Evolutionary conservation across 192 early-diverging fungal species (phyloP).

Genomic region (Tieghemiomyces parasiticus): DNA sequence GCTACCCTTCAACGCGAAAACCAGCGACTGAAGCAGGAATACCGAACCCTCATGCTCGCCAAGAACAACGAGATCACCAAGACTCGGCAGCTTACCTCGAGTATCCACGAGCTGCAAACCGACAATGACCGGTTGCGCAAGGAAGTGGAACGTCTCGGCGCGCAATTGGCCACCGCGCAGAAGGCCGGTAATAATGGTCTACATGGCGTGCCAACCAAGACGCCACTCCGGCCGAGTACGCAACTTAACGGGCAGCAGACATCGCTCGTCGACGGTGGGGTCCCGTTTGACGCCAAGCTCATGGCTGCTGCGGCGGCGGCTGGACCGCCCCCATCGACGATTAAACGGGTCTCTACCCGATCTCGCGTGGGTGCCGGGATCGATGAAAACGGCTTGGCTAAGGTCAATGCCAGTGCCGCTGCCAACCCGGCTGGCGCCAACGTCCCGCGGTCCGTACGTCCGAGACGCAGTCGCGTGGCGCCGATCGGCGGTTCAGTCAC

Average conservation of each 20-base stretch:
- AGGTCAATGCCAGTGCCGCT: too few relatives aligned
- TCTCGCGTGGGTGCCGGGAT: background rate
- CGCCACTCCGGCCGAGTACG: background rate
- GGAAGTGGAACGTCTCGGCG: background rate
- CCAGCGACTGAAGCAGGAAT: constrained; percentile 8
- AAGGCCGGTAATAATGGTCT: background rate
- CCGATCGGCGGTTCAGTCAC: too few relatives aligned
- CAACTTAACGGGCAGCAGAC: constrained; percentile 10
- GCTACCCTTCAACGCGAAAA: constrained; percentile 5
- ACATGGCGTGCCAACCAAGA: background rate
- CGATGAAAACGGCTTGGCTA: constrained; percentile 3
- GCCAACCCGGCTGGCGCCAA: background rate
- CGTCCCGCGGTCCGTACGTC: too few relatives aligned
- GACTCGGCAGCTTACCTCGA: constrained; percentile 5
- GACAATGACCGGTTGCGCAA: background rate
- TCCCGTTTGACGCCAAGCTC: background rate
- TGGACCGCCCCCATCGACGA: background rate
- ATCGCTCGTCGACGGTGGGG: background rate
- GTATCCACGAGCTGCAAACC: background rate
- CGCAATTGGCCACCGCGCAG: background rate
- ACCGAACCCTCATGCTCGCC: background rate
- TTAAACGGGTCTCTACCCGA: background rate
- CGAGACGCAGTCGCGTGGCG: background rate
- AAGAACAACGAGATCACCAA: constrained; percentile 10
- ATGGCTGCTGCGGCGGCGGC: background rate